Percentiles rank a stretch among this genome's conserved stretches.
Evolutionary conservation across 108 stramenopile genomes (phyloP).

Genomic region (Fragilaria crotonensis): DNA sequence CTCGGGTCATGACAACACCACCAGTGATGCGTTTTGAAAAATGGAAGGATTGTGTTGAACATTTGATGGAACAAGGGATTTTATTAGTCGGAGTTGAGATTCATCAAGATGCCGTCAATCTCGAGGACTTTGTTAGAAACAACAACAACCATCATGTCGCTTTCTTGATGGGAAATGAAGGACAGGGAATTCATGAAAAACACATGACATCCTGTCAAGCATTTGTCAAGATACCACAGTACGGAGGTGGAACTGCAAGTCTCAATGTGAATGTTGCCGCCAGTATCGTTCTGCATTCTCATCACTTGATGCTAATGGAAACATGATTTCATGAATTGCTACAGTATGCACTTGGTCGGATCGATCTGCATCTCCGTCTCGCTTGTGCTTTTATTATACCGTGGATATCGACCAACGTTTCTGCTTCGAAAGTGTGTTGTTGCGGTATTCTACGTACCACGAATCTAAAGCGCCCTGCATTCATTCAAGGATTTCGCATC

Average conservation of each 20-base stretch:
- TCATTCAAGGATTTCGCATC: no score
- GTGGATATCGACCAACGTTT: no score
- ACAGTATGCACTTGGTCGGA: no score
- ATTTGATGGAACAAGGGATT: slow-evolving; percentile 30
- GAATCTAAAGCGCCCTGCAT: no score
- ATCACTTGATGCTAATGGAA: slow-evolving; percentile 2
- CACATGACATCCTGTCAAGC: slow-evolving; percentile 67
- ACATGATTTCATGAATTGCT: no score
- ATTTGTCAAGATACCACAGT: slow-evolving; percentile 68
- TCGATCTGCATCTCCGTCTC: no score
- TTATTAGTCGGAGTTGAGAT: slow-evolving; percentile 74
- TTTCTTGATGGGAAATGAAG: slow-evolving; percentile 85
- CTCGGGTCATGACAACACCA: no score
- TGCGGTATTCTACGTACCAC: no score
- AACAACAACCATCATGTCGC: slow-evolving; percentile 38
- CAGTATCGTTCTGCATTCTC: slow-evolving; percentile 48
- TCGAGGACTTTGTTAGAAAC: slow-evolving; percentile 26
- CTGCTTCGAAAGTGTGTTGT: no score
- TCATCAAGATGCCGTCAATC: slow-evolving; percentile 30
- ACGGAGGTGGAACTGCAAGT: slow-evolving; percentile 82
- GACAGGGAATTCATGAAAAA: slow-evolving; percentile 58
- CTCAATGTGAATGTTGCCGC: slow-evolving; percentile 82
- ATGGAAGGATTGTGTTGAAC: slow-evolving; percentile 56
- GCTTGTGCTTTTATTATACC: no score
- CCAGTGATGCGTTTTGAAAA: slow-evolving; percentile 46